phyloP scores from a whole-genome alignment of 2,329 filamentous ascomycete species.

The Huntiella omanensis region DNA sequence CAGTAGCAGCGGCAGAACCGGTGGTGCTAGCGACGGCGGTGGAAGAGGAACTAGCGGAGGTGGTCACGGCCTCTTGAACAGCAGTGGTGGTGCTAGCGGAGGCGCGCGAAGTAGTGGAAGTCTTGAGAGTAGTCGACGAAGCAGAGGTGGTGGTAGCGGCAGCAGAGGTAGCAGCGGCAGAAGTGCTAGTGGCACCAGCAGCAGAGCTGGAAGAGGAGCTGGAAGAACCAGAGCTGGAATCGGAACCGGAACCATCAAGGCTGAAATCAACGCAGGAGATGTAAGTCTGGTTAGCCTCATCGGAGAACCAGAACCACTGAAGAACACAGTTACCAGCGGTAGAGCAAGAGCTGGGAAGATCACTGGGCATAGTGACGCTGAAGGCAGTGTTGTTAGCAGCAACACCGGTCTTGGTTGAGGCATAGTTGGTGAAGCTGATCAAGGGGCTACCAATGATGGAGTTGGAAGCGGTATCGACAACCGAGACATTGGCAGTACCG shows the following conservation, averaged over 20 bases:
- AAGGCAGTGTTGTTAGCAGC: constrained; percentile 26
- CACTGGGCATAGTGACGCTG: constrained; percentile 21
- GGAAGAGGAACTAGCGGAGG: not conserved
- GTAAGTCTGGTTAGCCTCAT: constrained; percentile 21
- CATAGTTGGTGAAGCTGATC: constrained; percentile 36
- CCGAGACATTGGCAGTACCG: constrained; percentile 33
- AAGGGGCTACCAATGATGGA: constrained; percentile 31
- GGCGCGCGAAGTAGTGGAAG: not conserved
- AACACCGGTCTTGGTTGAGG: constrained; percentile 23
- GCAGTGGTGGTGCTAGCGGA: not conserved
- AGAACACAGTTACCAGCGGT: constrained; percentile 20
- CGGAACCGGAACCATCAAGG: not conserved
- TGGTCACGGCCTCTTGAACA: not conserved
- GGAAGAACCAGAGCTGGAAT: constrained; percentile 1
- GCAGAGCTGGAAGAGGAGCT: not conserved
- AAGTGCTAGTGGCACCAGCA: not conserved
- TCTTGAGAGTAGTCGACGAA: not conserved
- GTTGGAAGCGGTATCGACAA: constrained; percentile 35
- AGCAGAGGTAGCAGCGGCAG: not conserved
- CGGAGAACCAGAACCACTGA: constrained; percentile 28
- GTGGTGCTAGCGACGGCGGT: not conserved
- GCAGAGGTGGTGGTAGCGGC: not conserved
- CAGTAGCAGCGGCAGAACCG: not conserved
- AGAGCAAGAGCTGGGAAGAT: constrained; percentile 16
- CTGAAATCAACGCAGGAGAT: constrained; percentile 22